Evolutionary conservation across 805 yeast species (phyloP).

Genomic region (Schizosaccharomyces lindneri): DNA sequence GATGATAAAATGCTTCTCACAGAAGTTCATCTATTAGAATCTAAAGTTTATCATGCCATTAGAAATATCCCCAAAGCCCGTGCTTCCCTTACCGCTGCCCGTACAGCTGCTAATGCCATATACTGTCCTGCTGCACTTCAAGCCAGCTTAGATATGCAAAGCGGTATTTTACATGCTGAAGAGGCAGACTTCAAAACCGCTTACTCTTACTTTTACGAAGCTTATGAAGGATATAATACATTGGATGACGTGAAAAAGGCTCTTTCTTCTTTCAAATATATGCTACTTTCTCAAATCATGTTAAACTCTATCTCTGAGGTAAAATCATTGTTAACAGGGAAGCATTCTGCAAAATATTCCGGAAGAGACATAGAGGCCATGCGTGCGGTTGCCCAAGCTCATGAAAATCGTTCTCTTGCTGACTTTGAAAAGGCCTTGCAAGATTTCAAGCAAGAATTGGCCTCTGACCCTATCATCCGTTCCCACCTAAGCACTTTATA

Average conservation of each 20-base stretch:
- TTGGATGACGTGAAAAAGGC: slow-evolving; percentile 28
- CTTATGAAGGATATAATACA: slow-evolving; percentile 71
- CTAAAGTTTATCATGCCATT: slow-evolving; percentile 71
- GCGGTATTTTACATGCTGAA: slow-evolving; percentile 88
- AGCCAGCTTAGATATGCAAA: slow-evolving; percentile 84
- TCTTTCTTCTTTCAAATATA: slow-evolving; percentile 63
- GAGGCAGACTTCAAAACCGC: slow-evolving; percentile 94
- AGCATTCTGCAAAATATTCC: slow-evolving; percentile 46
- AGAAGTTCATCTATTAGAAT: slow-evolving; percentile 80
- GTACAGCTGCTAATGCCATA: slow-evolving; percentile 92
- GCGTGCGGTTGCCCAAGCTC: slow-evolving; percentile 79
- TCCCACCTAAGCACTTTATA: slow-evolving; percentile 80
- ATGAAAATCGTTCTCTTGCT: slow-evolving; percentile 65
- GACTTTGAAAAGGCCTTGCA: slow-evolving; percentile 72
- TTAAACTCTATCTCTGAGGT: slow-evolving; percentile 60
- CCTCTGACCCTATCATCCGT: slow-evolving; percentile 67
- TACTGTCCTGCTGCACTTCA: slow-evolving; percentile 84
- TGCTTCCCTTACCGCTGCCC: slow-evolving; percentile 80
- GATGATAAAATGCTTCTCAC: slow-evolving; percentile 90
- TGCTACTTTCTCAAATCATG: slow-evolving; percentile 86
- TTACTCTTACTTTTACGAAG: slow-evolving; percentile 69
- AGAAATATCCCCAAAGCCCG: slow-evolving; percentile 76
- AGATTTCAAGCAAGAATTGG: slow-evolving; percentile 45
- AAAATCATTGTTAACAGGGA: slow-evolving; percentile 36
- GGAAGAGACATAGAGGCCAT: slow-evolving; percentile 82